Conservation (phyloP, 108 stramenopile genomes). For the Fragilaria radians region DNA sequence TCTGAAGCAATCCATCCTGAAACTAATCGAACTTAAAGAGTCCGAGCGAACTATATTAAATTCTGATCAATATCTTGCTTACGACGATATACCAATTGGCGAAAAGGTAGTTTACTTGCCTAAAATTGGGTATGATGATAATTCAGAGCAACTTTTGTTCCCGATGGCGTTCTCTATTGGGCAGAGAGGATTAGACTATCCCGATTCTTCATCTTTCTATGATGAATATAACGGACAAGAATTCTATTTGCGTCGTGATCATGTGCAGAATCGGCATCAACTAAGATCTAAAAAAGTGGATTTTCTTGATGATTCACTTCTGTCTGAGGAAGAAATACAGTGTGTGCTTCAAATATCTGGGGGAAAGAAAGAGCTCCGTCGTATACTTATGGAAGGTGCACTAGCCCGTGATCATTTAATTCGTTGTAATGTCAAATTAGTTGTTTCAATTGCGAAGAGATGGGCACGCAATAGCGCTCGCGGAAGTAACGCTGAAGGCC, state of each 20-base stretch:
- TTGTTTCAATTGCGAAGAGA: slow-evolving; percentile 60
- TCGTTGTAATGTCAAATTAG: slow-evolving; percentile 57
- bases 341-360: slow-evolving; percentile 34
- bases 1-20: slow-evolving; percentile 31
- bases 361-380: slow-evolving; percentile 35
- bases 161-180: neutral
- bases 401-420: slow-evolving; percentile 54
- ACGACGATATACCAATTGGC: slow-evolving; percentile 11
- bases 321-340: slow-evolving; percentile 46
- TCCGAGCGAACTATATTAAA: neutral
- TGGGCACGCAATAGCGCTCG: slow-evolving; percentile 24
- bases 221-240: neutral
- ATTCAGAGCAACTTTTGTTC: neutral
- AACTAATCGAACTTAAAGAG: slow-evolving; percentile 21
- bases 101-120: neutral
- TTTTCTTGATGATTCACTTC: slow-evolving; percentile 7
- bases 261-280: neutral
- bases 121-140: neutral
- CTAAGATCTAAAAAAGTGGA: neutral
- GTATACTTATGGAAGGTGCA: slow-evolving; percentile 49
- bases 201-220: neutral
- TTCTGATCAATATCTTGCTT: neutral
- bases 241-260: neutral
- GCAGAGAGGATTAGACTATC: neutral
- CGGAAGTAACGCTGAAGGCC: neutral